phyloP scores from a whole-genome alignment of 306 rosid genomes.

The Argentina anserina region DNA sequence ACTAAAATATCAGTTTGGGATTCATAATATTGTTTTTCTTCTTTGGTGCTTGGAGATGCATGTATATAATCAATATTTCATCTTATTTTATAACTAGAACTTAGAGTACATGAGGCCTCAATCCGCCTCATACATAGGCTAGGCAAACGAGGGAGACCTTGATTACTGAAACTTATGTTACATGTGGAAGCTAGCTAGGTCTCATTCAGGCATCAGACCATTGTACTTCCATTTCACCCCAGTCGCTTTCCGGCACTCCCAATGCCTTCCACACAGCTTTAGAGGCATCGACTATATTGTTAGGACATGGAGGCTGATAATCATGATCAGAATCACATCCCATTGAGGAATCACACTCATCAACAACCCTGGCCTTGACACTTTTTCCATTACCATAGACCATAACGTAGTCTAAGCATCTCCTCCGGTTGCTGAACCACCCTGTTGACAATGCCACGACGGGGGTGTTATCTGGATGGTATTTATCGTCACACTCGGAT shows the following conservation, averaged over 20 bases:
- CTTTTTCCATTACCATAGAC: constrained; percentile 37
- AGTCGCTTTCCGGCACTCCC: constrained; percentile 17
- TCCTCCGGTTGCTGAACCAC: constrained; percentile 28
- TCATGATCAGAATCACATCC: constrained; percentile 32
- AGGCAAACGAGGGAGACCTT: not conserved
- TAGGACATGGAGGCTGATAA: constrained; percentile 30
- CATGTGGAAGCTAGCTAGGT: not conserved
- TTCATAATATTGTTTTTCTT: not conserved
- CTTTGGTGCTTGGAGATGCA: not conserved
- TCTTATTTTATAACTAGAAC: not conserved
- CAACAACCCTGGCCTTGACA: constrained; percentile 49
- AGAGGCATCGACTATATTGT: constrained; percentile 43
- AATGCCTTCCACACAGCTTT: constrained; percentile 36
- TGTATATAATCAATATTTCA: not conserved
- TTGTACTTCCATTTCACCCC: constrained; percentile 11
- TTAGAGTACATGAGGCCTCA: not conserved
- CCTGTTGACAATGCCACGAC: constrained; percentile 37
- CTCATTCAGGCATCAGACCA: constrained; percentile 20
- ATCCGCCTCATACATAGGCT: not conserved
- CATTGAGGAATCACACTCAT: constrained; percentile 51
- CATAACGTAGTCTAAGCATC: constrained; percentile 29
- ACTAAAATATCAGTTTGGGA: not conserved
- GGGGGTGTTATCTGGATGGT: constrained; percentile 24
- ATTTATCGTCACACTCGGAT: constrained; percentile 33
- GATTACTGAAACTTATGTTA: not conserved